These are phyloP conservation scores for Triangularia setosa DNA, from an alignment of 2,329 filamentous ascomycete species.

Conservation along the genomic window DNA sequence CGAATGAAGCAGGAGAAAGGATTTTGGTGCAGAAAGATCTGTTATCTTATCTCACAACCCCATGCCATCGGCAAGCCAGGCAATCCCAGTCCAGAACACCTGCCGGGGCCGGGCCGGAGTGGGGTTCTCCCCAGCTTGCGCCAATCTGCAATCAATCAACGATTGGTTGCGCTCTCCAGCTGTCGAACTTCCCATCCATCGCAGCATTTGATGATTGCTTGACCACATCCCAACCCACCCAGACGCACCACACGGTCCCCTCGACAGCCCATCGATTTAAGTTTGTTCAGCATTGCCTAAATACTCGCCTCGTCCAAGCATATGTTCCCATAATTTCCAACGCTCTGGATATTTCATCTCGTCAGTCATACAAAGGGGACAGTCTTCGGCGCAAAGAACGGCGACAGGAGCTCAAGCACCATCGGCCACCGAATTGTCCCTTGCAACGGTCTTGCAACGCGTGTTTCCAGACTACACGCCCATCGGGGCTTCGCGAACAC, in stretches of 20 bases:
- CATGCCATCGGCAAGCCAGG: background rate
- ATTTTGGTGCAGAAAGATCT: too few relatives aligned
- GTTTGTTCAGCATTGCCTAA: background rate
- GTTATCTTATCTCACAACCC: background rate
- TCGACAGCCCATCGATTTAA: background rate
- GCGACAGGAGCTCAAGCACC: background rate
- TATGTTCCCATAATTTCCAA: background rate
- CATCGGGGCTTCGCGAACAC: too few relatives aligned
- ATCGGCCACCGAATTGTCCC: background rate
- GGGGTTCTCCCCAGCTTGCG: background rate
- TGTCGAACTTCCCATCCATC: background rate
- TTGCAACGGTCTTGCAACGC: background rate
- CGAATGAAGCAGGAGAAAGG: too few relatives aligned
- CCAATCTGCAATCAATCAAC: background rate
- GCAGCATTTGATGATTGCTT: background rate
- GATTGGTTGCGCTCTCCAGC: background rate
- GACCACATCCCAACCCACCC: background rate
- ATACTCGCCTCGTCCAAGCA: background rate
- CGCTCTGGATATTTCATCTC: background rate
- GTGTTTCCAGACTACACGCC: too few relatives aligned
- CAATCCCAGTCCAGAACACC: background rate
- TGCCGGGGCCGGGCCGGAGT: background rate
- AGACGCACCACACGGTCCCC: background rate
- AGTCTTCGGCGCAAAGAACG: background rate
- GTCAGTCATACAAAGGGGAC: background rate